Conservation (phyloP, 352 stramenopile species). For the Globisporangium apiculatum region DNA sequence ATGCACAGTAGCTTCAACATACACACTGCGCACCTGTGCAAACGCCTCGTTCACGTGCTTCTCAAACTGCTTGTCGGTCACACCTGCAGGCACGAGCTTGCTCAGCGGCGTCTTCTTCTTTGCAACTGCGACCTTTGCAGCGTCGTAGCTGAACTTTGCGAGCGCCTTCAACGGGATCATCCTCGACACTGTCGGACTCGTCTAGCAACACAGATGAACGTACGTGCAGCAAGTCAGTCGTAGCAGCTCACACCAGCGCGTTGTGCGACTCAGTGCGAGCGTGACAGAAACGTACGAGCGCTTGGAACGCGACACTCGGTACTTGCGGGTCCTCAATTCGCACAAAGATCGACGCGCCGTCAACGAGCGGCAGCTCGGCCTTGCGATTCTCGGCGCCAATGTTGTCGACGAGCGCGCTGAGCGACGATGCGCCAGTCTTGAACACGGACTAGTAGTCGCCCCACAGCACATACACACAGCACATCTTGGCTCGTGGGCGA, state of each 20-base stretch:
- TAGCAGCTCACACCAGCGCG: background rate
- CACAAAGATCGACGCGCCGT: slow-evolving; percentile 49
- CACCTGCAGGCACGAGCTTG: slow-evolving; percentile 33
- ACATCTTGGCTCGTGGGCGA: too few relatives aligned
- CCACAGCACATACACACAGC: background rate
- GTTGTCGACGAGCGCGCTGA: slow-evolving; percentile 28
- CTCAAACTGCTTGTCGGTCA: slow-evolving; percentile 47
- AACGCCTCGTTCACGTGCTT: slow-evolving; percentile 65
- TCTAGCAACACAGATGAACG: slow-evolving; percentile 5
- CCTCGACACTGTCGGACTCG: slow-evolving; percentile 22
- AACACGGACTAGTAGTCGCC: slow-evolving; percentile 24
- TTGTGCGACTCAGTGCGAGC: background rate
- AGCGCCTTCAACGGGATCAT: slow-evolving; percentile 35
- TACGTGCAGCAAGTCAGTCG: background rate
- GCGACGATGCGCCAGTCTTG: slow-evolving; percentile 11
- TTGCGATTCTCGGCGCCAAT: slow-evolving; percentile 47
- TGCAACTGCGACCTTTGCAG: slow-evolving; percentile 23
- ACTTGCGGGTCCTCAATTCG: slow-evolving; percentile 61
- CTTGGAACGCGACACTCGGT: slow-evolving; percentile 19
- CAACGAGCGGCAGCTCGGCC: slow-evolving; percentile 16
- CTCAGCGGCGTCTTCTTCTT: slow-evolving; percentile 64
- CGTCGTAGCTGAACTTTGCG: slow-evolving; percentile 48
- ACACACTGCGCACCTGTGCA: slow-evolving; percentile 20
- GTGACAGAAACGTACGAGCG: slow-evolving; percentile 28
- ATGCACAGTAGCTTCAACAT: too few relatives aligned